Evolutionary conservation across 2,329 filamentous ascomycete genomes (phyloP), one percentile per base, ranked within the genome.

Genomic region (Phaeoacremonium minimum): DNA sequence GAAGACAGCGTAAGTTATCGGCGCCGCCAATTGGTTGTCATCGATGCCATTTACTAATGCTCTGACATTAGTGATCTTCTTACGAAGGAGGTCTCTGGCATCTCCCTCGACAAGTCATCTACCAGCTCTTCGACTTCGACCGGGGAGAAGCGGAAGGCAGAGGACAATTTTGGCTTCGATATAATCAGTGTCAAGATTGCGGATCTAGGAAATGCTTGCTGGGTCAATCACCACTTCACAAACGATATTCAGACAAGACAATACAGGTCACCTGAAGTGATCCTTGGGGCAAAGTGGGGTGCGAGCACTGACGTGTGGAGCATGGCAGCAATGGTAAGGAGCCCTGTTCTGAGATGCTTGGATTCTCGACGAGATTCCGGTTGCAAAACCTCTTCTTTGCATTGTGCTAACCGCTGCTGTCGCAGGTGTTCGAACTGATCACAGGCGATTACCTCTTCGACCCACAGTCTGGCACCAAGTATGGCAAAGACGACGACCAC

Each of bases 221-320:
- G 93, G 93, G 90, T 95, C 18, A 89, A 89, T 47, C 93, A 98
- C 58, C 93, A 98, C 64, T 98, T 98, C 65, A 98, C 93, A 56
- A 96, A 98, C 58, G 93, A 98, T 59, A 98, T 98, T 53, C 93
- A 98, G 61, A 98, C 93, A 7, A 77, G 93, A 53, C 93, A 98
- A 64, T 98, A 98, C 63, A 77, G 93, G 39, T 97, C 93, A 2
- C 93, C 93, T 2, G 93, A 98, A 64, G 93, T 98, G 38, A 97
- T 98, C 42, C 70, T 98, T 15, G 93, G 93, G 28, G 81, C 89
- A 4, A 97, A 97, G 69, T 98, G 93, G 93, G 93, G 93, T 48
- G 93, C 93, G n/a, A 97, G 91, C 58, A 97, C 93, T 2, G 93
- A 98, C 63, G 87, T 97, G 7, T 98, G 93, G 93, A 97, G 91